Evolutionary conservation across 1,139 yeast genomes (phyloP), one percentile per base, ranked within the genome.

Genomic region (Oligophagozyma castellii): DNA sequence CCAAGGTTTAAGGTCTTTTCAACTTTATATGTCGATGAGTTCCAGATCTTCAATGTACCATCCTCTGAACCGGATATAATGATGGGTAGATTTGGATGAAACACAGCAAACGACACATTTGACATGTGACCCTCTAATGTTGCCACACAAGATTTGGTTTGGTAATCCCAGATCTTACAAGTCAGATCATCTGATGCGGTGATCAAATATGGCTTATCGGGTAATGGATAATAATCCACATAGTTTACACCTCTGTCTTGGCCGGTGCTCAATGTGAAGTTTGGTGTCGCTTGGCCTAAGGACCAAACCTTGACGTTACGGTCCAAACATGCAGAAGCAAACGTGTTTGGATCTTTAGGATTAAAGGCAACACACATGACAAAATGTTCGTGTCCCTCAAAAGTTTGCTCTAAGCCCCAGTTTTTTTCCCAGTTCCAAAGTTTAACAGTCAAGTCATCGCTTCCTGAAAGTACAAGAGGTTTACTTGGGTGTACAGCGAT

Each of bases 291-390:
- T 27, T 89, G 77, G 16, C 95, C 94, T 46, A 89, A 61, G 2
- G 93, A 79, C 99, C 99, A 89, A 40, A 92, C 79, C 58, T 89
- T 89, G 34, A 92, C 94, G 12, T 96, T 84, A 48, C 93, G 76
- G 56, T 89, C 99, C 48, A 92, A 67, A 61, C 94, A 84, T 7
- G 94, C 95, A 18, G 95, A 79, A 3, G 96, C 98, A 67, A 89
- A 92, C 23, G 95, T 86, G 59, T 80, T 84, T 42, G 95, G 89
- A 58, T 92, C 98, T 59, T 86, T 89, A 35, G 98, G 96, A 58
- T 89, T 92, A 63, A 89, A 83, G 30, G 89, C 84, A 31, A 89
- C 73, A 36, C 84, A 72, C 95, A 89, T 86, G 34, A 89, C 89
- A 57, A 79, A 89, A 58, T 89, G 95, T 53, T 75, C 83, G 56